These are phyloP conservation scores for Botrytis fragariae DNA, from an alignment of 2,329 filamentous ascomycete species.

Conservation along the genomic window DNA sequence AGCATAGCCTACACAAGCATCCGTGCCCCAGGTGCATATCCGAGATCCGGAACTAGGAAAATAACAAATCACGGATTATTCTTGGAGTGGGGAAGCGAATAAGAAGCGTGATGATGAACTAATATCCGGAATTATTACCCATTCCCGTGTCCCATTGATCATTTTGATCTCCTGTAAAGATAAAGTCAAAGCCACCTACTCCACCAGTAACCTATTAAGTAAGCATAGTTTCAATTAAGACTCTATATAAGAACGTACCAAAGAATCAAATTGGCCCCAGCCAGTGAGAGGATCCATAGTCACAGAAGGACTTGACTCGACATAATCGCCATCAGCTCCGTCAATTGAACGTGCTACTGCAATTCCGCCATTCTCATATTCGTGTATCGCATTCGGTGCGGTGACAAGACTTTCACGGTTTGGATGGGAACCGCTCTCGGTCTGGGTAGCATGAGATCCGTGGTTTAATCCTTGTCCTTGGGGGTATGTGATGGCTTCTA, in stretches of 20 bases:
- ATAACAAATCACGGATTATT: background rate
- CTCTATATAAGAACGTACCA: slow-evolving; percentile 25
- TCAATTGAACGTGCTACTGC: slow-evolving; percentile 20
- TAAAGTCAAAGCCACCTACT: slow-evolving; percentile 25
- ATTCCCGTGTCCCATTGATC: slow-evolving; percentile 22
- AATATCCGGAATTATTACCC: background rate
- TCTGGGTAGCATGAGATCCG: background rate
- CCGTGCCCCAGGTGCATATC: slow-evolving; percentile 13
- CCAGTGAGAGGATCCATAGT: slow-evolving; percentile 30
- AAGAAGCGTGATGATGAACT: background rate
- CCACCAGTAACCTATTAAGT: slow-evolving; percentile 27
- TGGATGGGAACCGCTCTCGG: background rate
- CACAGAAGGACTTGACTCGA: slow-evolving; percentile 24
- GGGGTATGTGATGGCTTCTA: slow-evolving; percentile 23
- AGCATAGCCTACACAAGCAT: slow-evolving; percentile 3
- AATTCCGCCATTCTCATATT: background rate
- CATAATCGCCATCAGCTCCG: background rate
- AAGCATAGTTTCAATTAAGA: background rate
- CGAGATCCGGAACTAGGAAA: slow-evolving; percentile 19
- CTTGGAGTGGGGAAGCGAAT: background rate
- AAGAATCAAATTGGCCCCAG: slow-evolving; percentile 37
- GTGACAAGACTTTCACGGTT: background rate
- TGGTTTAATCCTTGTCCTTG: background rate
- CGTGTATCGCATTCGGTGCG: background rate
- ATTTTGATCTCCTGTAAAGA: slow-evolving; percentile 22